Conservation (phyloP, 202 grass and related monocot species). For the Setaria viridis region DNA sequence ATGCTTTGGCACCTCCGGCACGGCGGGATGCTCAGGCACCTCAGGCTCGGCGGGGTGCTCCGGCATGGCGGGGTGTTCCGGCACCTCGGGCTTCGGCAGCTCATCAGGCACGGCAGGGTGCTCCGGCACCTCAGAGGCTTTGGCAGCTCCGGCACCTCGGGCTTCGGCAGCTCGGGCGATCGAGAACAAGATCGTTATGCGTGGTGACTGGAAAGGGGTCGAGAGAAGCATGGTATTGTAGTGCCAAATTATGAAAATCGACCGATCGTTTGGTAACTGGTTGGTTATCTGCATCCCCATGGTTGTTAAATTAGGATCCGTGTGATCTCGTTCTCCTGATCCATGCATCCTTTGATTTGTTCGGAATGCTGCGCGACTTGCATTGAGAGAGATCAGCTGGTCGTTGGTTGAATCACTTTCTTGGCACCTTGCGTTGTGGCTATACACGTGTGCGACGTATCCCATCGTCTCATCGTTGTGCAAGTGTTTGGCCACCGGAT, state of each 20-base stretch:
- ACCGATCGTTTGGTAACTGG: not conserved
- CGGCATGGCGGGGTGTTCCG: not conserved
- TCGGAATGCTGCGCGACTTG: no score
- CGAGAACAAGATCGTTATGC: not conserved
- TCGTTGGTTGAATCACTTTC: no score
- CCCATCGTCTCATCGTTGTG: no score
- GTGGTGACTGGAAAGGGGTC: not conserved
- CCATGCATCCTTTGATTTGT: no score
- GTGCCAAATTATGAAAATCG: not conserved
- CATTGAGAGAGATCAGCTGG: no score
- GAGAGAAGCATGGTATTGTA: not conserved
- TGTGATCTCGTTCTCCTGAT: no score
- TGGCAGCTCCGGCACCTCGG: not conserved
- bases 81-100: not conserved
- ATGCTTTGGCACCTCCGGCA: conserved; percentile 18
- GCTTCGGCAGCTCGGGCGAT: not conserved
- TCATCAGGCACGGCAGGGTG: not conserved
- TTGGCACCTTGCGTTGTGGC: no score
- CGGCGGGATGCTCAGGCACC: not conserved
- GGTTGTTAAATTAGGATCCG: no score
- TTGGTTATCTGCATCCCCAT: not conserved
- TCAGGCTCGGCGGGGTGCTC: not conserved
- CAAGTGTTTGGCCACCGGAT: not conserved
- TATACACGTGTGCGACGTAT: no score
- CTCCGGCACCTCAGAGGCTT: not conserved